Evolutionary conservation across 2,329 filamentous ascomycete species (phyloP).

Genomic region (Colletotrichum sp.): DNA sequence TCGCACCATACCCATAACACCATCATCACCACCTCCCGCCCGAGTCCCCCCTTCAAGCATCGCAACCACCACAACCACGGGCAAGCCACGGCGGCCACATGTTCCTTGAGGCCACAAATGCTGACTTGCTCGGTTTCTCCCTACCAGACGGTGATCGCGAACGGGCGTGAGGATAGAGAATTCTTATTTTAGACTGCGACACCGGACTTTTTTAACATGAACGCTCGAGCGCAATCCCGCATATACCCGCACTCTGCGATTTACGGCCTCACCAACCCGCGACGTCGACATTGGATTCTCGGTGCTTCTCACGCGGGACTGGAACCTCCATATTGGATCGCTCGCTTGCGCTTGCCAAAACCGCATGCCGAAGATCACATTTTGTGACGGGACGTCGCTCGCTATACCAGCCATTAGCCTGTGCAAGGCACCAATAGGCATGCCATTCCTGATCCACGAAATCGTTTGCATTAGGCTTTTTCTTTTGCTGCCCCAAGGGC

Average conservation of each 20-base stretch:
- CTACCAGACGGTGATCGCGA: conserved; percentile 41
- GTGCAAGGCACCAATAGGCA: conserved; percentile 1
- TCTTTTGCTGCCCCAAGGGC: conserved; percentile 3
- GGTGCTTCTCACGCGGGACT: not conserved
- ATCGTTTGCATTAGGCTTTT: conserved; percentile 3
- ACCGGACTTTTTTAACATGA: conserved; percentile 6
- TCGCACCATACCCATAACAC: conserved; percentile 8
- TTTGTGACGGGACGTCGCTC: conserved; percentile 1
- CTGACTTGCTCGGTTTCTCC: conserved; percentile 21
- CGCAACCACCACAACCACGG: not conserved
- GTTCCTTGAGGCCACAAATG: conserved; percentile 6
- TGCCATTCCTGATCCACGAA: not conserved
- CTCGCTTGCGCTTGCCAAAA: not conserved
- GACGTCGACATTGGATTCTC: not conserved
- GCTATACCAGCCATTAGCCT: not conserved
- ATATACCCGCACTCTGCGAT: conserved; percentile 19
- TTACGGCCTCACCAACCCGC: not conserved
- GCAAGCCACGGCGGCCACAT: not conserved
- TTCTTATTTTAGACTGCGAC: conserved; percentile 6
- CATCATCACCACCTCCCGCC: not conserved
- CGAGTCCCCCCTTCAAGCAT: not conserved
- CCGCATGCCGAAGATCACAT: not conserved
- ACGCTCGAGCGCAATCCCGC: not conserved
- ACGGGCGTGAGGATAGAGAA: conserved; percentile 25
- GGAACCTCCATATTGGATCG: not conserved